Evolutionary conservation across 306 rosid genomes (phyloP), one percentile per base, ranked within the genome.

Genomic region (Pachyrhizus erosus): DNA sequence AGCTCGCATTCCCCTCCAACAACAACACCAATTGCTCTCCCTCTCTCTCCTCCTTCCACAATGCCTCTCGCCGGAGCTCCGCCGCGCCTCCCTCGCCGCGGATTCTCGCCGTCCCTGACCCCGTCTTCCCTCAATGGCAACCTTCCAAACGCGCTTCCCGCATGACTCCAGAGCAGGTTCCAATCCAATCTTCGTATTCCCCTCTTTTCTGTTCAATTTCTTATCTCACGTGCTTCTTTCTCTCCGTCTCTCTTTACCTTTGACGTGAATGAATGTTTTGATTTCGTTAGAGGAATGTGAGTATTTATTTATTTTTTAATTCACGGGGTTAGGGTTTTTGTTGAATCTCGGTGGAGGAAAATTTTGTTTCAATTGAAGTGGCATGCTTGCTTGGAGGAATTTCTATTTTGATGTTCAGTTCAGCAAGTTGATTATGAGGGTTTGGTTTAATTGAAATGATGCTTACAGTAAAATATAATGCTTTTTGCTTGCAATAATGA

Each of bases 101-200:
- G 23, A 69, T 82, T 73, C 42, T 75, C 70, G 7, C 92, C 5
- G 57, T 58, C 20, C 91, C 93, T 0, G 94, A 84, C 4, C 12
- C 92, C 3, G 85, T 91, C 43, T 82, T 89, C 75, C 90, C 93
- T 24, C 82, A 79, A 2, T 93, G 97, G 97, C 90, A 85, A 73
- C 98, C 98, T 11, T 93, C 98, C 42, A 89, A 93, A 33, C 97
- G 98, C 75, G 98, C 87, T 86, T 92, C 92, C 11, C 88, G 94
- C 51, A 89, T 93, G 94, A 89, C 65, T 70, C 89, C 92, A 5
- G 85, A 89, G 26, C 93, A 87, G 98, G 98, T 93, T 48, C 74
- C 75, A 17, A 23, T 23, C 60, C 84, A 60, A 10, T 26, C 55
- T 43, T 23, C 49, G 23, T 70, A 73, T 76, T 23, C 31, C 21